These are phyloP conservation scores for Pluteus cervinus DNA, from an alignment of 768 basidiomycete genomes.

Conservation along the genomic window DNA sequence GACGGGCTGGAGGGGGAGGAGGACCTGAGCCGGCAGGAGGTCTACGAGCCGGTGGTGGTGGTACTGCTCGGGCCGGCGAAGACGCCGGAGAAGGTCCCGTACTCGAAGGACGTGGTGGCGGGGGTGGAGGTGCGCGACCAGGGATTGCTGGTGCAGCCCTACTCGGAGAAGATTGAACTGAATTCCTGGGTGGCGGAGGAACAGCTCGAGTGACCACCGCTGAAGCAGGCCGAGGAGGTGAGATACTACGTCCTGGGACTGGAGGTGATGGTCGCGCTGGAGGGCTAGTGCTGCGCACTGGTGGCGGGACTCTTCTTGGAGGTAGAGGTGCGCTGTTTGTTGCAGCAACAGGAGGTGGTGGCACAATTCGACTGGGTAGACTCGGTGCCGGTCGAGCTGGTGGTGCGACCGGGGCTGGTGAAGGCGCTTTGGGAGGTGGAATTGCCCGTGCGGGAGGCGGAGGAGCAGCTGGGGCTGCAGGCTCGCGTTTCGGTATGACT, in stretches of 20 bases:
- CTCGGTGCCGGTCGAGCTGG: constrained; percentile 27
- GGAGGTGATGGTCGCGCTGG: constrained; percentile 36
- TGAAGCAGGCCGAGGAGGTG: constrained; percentile 24
- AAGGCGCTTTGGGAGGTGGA: constrained; percentile 28
- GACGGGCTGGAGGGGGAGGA: constrained; percentile 13
- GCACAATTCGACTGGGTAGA: constrained; percentile 23
- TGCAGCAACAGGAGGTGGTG: constrained; percentile 21
- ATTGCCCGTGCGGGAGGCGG: constrained; percentile 19
- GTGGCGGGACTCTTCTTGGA: constrained; percentile 34
- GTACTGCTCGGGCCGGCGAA: constrained; percentile 26
- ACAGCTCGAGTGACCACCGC: constrained; percentile 22
- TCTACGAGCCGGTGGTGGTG: constrained; percentile 32
- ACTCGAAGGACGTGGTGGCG: constrained; percentile 39
- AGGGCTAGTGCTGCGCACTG: constrained; percentile 24
- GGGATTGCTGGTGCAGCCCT: constrained; percentile 13
- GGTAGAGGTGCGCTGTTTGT: constrained; percentile 30
- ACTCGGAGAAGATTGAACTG: constrained; percentile 20
- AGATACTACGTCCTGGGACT: constrained; percentile 31
- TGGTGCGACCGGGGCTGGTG: constrained; percentile 26
- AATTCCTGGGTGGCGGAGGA: constrained; percentile 28
- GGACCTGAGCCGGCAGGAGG: constrained; percentile 13
- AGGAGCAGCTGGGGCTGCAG: constrained; percentile 20
- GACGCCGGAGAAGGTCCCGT: constrained; percentile 23
- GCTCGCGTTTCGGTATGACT: constrained; percentile 47
- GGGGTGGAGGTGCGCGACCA: constrained; percentile 25